Evolutionary conservation across 73 alveolate genomes (phyloP), one percentile per base, ranked within the genome.

Genomic region (Effrenium voratum): DNA sequence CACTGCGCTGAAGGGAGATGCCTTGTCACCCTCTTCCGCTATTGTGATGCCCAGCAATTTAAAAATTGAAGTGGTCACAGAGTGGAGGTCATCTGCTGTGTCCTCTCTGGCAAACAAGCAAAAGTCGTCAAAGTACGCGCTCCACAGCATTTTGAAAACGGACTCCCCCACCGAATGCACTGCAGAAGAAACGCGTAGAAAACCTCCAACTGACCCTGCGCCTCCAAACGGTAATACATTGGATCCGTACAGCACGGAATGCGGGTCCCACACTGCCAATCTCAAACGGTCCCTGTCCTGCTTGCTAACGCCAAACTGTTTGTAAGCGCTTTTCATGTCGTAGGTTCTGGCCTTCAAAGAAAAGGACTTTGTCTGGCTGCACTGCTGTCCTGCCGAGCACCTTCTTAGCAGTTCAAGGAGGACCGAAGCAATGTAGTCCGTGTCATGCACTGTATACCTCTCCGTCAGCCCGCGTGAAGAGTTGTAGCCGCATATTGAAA

Each of bases 141-240:
- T 34, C 93, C 93, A 83, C 1, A 60, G 32, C 15, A 83, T 0
- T 8, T 16, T 10, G 13, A 83, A 30, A 0, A 38, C 59, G 36
- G 3, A 30, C 32, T n/a, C 4, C 36, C 93, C 93, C 5, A 83
- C 22, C 1, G 10, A 36, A 32, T 19, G 5, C 0, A 80, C 0
- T 4, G 47, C 38, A 5, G 63, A 1, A 16, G 72, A 4, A 1
- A 83, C 41, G 3, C 93, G 30, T 6, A 80, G 19, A 46, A 80
- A 80, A 24, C 49, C 70, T 2, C 72, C 91, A 3, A 80, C 91
- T 2, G 49, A 28, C 15, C 66, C 93, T 0, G 52, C 63, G 1
- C 77, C 93, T 1, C 93, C 93, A 28, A 83, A 83, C 0, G 93
- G 93, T 0, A 83, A 43, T 10, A 60, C 75, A 10, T 50, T 83